Base-by-base conservation (phyloP, 225 moss, liverwort and hornwort species). In the Marchantia paleacea region DNA sequence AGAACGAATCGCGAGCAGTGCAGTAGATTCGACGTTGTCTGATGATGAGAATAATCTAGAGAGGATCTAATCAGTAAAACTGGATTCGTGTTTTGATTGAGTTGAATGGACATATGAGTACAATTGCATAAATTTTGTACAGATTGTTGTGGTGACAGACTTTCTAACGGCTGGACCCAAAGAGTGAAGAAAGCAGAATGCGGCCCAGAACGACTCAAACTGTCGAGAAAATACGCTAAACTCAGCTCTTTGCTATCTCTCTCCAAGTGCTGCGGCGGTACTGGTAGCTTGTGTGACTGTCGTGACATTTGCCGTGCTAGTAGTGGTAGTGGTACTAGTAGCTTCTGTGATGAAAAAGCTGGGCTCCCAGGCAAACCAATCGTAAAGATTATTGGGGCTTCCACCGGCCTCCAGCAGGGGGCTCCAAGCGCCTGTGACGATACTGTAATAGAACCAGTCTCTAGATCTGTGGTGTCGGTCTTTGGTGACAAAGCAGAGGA, bases 351-450 rank as follows among this genome's bases (percentile, higher is more conserved):
- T 68, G 15, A 14, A 31, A 5, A 68, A 68, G 30, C 68, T 68
- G 8, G 68, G 68, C 68, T 68, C 68, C 68, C 30, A 68, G 12
- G 68, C 68, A 68, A 68, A 68, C 68, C 68, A 68, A 26, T 68
- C 68, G 30, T 24, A 68, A 0, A 68, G 31, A 68, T 68, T 29
- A 6, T 68, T 31, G 3, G 18, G 30, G 68, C 68, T 68, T 31
- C 68, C 68, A 31, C 68, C 68, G 30, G 30, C 9, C 25, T 68
- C 30, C 14, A 68, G 68, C 30, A 31, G 15, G 68, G 68, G 68
- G 31, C 68, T 68, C 68, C 68, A 68, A 8, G 6, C 16, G 29
- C 68, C 68, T 14, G 30, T 31, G 18, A 14, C 31, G 12, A 68
- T 15, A 16, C 14, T 39, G 14, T 31, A 25, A 18, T 68, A 29